Conservation (phyloP, 2,329 filamentous ascomycete species). For the Exophiala alcalophila region DNA sequence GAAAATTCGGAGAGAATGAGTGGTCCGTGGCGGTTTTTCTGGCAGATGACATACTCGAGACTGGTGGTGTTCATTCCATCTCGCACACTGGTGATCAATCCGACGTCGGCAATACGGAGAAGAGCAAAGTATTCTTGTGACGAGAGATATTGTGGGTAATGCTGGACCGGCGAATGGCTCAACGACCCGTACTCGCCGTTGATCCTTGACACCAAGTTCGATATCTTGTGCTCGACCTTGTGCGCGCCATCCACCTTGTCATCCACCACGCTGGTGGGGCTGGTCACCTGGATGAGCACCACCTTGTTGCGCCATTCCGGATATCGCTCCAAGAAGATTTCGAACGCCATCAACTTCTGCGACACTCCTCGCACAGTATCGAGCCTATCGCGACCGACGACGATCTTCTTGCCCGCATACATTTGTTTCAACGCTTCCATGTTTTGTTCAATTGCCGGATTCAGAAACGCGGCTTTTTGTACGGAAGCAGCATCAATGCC, state of each 20-base stretch:
- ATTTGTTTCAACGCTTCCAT: constrained; percentile 68
- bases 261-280: constrained; percentile 75
- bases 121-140: constrained; percentile 92
- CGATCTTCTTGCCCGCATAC: constrained; percentile 89
- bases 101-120: constrained; percentile 84
- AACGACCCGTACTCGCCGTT: constrained; percentile 87
- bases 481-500: constrained; percentile 86
- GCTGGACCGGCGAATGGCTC: constrained; percentile 84
- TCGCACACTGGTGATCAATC: constrained; percentile 89
- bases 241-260: constrained; percentile 72
- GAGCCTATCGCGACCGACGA: constrained; percentile 89
- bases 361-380: constrained; percentile 89
- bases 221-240: constrained; percentile 83
- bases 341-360: constrained; percentile 94
- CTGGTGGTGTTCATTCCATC: constrained; percentile 99
- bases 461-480: constrained; percentile 69
- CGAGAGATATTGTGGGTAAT: constrained; percentile 89
- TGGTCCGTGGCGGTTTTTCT: constrained; percentile 80
- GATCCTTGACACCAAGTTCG: constrained; percentile 85
- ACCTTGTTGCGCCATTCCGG: constrained; percentile 91
- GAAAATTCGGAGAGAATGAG: constrained; percentile 96
- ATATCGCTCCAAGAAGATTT: constrained; percentile 84
- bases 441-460: constrained; percentile 67
- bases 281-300: constrained; percentile 92
- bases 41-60: constrained; percentile 89